Conservation (phyloP, 2,329 filamentous ascomycete species). For the Fusarium sublunatum region DNA sequence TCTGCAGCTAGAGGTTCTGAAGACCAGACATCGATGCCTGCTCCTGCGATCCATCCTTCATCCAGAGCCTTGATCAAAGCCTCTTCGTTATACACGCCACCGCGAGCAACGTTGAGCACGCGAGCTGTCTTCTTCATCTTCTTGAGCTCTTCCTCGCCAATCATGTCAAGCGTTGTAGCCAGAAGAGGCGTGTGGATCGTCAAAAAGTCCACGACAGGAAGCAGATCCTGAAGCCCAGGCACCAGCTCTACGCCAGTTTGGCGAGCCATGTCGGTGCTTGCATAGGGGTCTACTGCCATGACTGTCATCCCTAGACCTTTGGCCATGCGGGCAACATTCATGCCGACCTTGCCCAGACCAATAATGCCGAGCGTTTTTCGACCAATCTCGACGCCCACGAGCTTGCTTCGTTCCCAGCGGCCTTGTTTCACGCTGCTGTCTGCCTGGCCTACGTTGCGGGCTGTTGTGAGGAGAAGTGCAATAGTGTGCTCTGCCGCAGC, state of each 20-base stretch:
- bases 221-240: constrained; percentile 66
- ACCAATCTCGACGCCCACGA: constrained; percentile 82
- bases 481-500: constrained; percentile 84
- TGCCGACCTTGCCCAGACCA: constrained; percentile 84
- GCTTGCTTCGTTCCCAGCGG: constrained; percentile 78
- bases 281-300: constrained; percentile 80
- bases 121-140: constrained; percentile 79
- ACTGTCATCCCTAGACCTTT: constrained; percentile 82
- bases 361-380: constrained; percentile 81
- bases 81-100: constrained; percentile 82
- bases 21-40: constrained; percentile 84
- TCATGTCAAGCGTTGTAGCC: constrained; percentile 79
- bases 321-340: constrained; percentile 83
- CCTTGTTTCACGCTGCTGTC: constrained; percentile 76
- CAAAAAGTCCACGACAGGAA: constrained; percentile 78
- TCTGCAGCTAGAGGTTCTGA: constrained; percentile 71
- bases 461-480: constrained; percentile 77
- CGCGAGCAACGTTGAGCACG: constrained; percentile 82
- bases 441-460: constrained; percentile 77
- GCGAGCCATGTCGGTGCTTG: constrained; percentile 75
- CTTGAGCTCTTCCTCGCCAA: constrained; percentile 72
- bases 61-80: constrained; percentile 78
- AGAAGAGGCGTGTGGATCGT: constrained; percentile 85
- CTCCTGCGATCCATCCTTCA: constrained; percentile 77
- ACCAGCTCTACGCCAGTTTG: constrained; percentile 74